Base-by-base conservation (phyloP, 2,329 filamentous ascomycete species). In the Dactylella cylindrospora region DNA sequence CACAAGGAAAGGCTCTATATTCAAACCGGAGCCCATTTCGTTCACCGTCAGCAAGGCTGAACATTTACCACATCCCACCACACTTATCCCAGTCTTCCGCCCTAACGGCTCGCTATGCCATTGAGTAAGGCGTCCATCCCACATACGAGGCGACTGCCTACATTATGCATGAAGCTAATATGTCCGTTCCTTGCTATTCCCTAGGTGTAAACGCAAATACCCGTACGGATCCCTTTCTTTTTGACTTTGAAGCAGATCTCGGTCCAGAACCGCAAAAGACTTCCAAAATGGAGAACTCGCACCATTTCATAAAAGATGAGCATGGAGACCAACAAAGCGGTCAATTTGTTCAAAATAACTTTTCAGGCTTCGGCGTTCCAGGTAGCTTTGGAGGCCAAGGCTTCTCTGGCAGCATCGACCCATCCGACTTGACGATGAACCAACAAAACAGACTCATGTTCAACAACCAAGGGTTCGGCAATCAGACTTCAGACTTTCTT, bases 381-480 rank as follows among this genome's bases (percentile, higher is more conserved):
- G 39, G 66, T 13, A 57, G 66, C 43, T 66, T 67, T 67, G 77
- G 77, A 66, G 74, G 75, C 69, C 78, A 79, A 66, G 78, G 78
- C 66, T 77, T 75, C 59, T 75, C 79, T 66, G 79, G 73, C 45
- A 80, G 80, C 70, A 84, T 96, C 70, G 88, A 96, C 71, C 91
- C 91, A 8, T 91, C 88, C 64, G 88, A 93, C 65, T 79, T 96
- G 60, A 82, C 82, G 68, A 87, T 91, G 82, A 19, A 13, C 46
- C 54, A 61, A 39, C 57, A 62, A 28, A 39, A 22, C 15, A 44
- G 52, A n/a, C 52, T 49, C 72, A 80, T 79, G 68, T 84, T 79
- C 70, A 76, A 75, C 54, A 75, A 78, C 19, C 74, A 75, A 46
- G 75, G 75, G 65, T 75, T 75, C 19, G 77, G 73, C 69, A 85